phyloP scores from a whole-genome alignment of 2,329 filamentous ascomycete species.

The Pseudogymnoascus sp. region DNA sequence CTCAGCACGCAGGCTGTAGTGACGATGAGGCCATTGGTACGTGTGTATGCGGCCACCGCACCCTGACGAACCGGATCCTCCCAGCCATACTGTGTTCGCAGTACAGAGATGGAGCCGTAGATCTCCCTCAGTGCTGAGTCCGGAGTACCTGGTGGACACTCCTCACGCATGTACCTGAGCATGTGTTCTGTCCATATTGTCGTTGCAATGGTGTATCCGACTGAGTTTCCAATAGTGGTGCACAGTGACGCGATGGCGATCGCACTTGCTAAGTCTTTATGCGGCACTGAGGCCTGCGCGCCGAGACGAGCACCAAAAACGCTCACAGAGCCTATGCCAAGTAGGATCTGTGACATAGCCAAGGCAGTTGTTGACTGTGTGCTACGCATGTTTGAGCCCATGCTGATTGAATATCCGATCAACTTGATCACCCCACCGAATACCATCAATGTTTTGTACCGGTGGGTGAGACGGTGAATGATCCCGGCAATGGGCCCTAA shows the following conservation, averaged over 20 bases:
- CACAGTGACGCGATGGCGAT: conserved; percentile 35
- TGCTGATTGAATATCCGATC: conserved; percentile 32
- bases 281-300: conserved; percentile 35
- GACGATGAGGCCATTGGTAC: conserved; percentile 32
- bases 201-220: conserved; percentile 34
- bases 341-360: conserved; percentile 31
- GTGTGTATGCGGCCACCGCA: conserved; percentile 32
- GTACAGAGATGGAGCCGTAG: conserved; percentile 31
- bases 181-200: conserved; percentile 36
- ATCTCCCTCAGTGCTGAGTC: conserved; percentile 23
- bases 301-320: conserved; percentile 36
- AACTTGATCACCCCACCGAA: conserved; percentile 32
- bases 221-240: conserved; percentile 33
- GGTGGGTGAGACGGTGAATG: conserved; percentile 30
- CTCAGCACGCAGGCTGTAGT: conserved; percentile 28
- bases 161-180: conserved; percentile 27
- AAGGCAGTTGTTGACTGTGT: conserved; percentile 31
- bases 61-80: conserved; percentile 32
- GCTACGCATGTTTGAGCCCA: conserved; percentile 27
- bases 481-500: conserved; percentile 26
- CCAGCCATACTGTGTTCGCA: conserved; percentile 29
- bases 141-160: conserved; percentile 25
- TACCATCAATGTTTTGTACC: conserved; percentile 37
- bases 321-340: conserved; percentile 32
- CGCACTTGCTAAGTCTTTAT: conserved; percentile 35